Evolutionary conservation across 305 asterid genomes (phyloP), one percentile per base, ranked within the genome.

Genomic region (Fraxinus sp.): DNA sequence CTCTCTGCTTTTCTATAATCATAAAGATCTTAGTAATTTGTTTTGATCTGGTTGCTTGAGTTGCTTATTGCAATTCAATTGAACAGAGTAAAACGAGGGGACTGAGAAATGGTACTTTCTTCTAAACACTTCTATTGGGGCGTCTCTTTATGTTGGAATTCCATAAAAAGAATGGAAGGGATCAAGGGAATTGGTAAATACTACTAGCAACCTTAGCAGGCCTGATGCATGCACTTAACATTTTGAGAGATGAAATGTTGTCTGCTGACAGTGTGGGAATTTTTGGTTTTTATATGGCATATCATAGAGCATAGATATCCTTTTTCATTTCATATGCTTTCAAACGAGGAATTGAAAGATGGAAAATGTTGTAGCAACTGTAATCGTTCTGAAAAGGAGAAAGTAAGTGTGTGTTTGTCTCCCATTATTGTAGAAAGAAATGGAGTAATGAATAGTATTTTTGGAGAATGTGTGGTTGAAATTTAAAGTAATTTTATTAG

Each of bases 71-170:
- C 36, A 26, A 66, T 26, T 26, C 74, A 66, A 11, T 66, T 66
- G 36, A 33, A 33, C 46, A 73, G 64, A 33, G 39, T 73, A 81
- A 73, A 46, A 36, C 28, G 75, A 82, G 78, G 55, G 77, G 55
- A 35, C 75, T 24, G 32, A 66, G 74, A 24, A 66, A 66, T 26
- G 74, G 74, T 11, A 10, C 37, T 66, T 66, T 13, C 37, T 11
- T 64, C 73, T 64, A 10, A 66, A 66, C 37, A 66, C 35, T 64
- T 64, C 73, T 22, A 22, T 24, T 10, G n/a, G n/a, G 18, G 73
- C n/a, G 2, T 22, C 35, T 28, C 35, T 5, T 16, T 9, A 28
- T 1, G 10, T 28, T 68, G 75, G 20, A 68, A 68, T 28, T 66
- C 36, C 73, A 24, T 64, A 5, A 64, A 6, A 62, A 20, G 5